These are phyloP conservation scores for Solanum microdontum DNA, from an alignment of 257 asterid genomes.

Conservation along the genomic window DNA sequence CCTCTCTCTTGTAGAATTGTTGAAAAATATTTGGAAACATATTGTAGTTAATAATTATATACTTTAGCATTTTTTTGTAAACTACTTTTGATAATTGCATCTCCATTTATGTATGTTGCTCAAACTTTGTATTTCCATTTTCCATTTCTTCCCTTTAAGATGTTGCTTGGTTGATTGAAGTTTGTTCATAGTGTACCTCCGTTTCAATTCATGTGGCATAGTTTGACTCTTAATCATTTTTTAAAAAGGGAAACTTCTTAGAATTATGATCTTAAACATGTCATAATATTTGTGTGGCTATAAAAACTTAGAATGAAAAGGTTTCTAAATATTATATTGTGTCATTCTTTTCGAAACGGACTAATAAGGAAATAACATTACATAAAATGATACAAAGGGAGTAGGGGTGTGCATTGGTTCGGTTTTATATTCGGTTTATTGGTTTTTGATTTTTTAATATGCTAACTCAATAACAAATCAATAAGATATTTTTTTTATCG, in stretches of 20 bases:
- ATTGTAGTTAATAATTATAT: neutral
- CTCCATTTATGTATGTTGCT: neutral
- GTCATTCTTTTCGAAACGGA: neutral
- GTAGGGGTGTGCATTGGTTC: too few species aligned
- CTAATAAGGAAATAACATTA: neutral
- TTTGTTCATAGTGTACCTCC: neutral
- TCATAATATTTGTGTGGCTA: neutral
- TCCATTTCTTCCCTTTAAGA: neutral
- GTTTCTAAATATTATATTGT: neutral
- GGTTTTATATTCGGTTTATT: too few species aligned
- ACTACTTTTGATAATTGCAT: neutral
- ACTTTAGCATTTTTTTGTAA: neutral
- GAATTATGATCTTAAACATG: neutral
- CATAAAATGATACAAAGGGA: neutral
- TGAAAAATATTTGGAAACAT: too few species aligned
- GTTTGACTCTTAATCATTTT: rapidly evolving
- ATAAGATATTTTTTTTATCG: too few species aligned
- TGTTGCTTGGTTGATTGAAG: neutral
- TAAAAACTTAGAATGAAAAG: neutral
- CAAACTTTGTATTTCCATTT: neutral
- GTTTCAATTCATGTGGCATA: neutral
- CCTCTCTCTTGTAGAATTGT: neutral
- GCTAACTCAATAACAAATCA: too few species aligned
- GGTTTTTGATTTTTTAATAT: too few species aligned
- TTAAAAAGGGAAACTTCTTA: neutral